Evolutionary conservation across 768 basidiomycete species (phyloP), one percentile per base, ranked within the genome.

Genomic region (Psilocybe tampanensis): DNA sequence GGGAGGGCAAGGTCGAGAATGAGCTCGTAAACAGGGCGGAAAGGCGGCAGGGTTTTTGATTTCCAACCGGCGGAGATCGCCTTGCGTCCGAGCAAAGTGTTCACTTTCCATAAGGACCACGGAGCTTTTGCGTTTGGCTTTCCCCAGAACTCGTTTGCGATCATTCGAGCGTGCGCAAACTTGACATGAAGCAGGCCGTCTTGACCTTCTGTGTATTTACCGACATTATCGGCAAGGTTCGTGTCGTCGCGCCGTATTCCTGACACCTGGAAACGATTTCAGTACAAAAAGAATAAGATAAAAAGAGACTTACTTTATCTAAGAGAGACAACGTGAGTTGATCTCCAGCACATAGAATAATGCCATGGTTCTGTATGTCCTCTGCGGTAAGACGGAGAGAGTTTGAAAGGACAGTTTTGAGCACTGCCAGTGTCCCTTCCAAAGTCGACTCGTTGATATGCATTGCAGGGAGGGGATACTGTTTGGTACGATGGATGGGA

Each of bases 91-190:
- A 62, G 49, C 0, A 62, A 29, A 3, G 58, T 53, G 45, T 64
- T 64, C 9, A 64, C 43, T n/a, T 49, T 52, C 60, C 64, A 64
- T 9, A 64, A 47, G 0, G 60, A 62, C 64, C 60, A 66, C 2
- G 66, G 62, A 0, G 57, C 56, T 19, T 62, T 53, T 1, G 57
- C 24, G 36, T 70, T 72, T 19, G 68, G 64, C 18, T 44, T 57
- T 3, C 70, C 69, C 70, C 70, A 72, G 39, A 58, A 60, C 50
- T 72, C 66, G 47, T 72, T 72, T 1, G 60, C 54, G 6, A 65
- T 44, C 48, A 65, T 54, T 0, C 64, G 65, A 23, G 52, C 53
- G 0, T 58, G 60, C 0, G 70, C 58, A 44, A 72, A 59, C 49
- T 70, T 68, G 18, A 55, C 56, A 29, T 72, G 68, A 19, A 72